Evolutionary conservation across 225 moss, liverwort and hornwort species (phyloP), one percentile per base, ranked within the genome.

Genomic region (Thuidium tamariscinum): DNA sequence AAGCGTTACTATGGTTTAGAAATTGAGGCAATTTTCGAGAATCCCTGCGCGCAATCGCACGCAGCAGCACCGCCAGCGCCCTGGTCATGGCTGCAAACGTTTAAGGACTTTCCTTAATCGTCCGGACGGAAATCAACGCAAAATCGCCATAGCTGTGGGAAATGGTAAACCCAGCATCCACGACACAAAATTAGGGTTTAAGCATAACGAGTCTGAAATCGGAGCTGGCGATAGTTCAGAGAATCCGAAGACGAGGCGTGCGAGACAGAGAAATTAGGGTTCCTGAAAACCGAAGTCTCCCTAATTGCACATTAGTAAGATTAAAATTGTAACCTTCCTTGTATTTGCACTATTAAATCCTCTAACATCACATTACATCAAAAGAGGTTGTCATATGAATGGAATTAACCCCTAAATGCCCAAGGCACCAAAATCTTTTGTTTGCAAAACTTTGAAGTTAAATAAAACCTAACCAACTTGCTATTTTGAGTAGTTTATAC

Each of bases 41-140:
- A n/a, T 81, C 84, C 34, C 82, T 77, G 65, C 84, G 89, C 27
- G 87, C 87, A 72, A 84, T 77, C 52, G 77, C 84, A 42, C 89
- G 91, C 73, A 89, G 65, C 72, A 91, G 84, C 34, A 89, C 77
- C 52, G 77, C 77, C 81, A 89, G 42, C 73, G 77, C 89, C 60
- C 72, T 78, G 10, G 89, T 82, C 91, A 91, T 91, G n/a, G 29
- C 49, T 51, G 36, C 62, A 19, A 86, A 54, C 34, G 68, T 21
- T 77, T 59, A 26, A 6, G 49, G 54, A 54, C 32, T 71, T 37
- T 27, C 15, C 29, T 54, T 56, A 4, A 20, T 32, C n/a, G n/a
- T n/a, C 25, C 59, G 20, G 6, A 11, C 27, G 34, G 41, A 21
- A 71, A 81, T 89, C 89, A 89, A 36, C 44, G 23, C 51, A 49